Evolutionary conservation across 2,329 filamentous ascomycete species (phyloP), one percentile per base, ranked within the genome.

Genomic region (Penicillium sp.): DNA sequence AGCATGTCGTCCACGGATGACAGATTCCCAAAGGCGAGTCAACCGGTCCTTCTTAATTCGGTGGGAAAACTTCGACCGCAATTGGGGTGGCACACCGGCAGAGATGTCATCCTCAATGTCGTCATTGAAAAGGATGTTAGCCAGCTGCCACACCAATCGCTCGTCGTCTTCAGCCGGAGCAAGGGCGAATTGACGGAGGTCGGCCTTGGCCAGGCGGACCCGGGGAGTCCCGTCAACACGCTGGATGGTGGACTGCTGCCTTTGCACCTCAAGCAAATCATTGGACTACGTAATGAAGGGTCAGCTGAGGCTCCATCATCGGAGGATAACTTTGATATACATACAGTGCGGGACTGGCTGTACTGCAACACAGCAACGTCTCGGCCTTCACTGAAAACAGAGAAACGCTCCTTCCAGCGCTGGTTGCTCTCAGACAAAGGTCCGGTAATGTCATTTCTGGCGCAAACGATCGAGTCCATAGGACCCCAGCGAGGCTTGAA

Each of bases 121-220:
- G n/a, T 88, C 83, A 67, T 97, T 93, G 72, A 97, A 99, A 3
- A 99, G 84, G 40, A 97, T 89, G 60, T 91, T 91, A 1, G 92
- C 89, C 38, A 99, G 83, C 63, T 92, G 86, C 95, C 96, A 99
- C 0, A 95, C 88, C 26, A 78, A 66, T n/a, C 72, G 70, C 65
- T 81, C 79, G 30, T 73, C 65, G 61, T 78, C 73, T 28, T 65
- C 66, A 47, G 70, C 64, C 51, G 74, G 70, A 3, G 69, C 64
- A 37, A 75, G 66, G 9, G 72, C 69, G 38, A 75, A 78, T 53
- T 71, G 69, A 42, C 68, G 67, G 60, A 80, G 76, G 56, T 79
- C 70, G 35, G 73, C 65, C 26, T 70, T 71, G 9, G 66, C 64
- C 51, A 80, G 61, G 53, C 73, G 75, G 56, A 75, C 88, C 47